These are phyloP conservation scores for Macrolepiota albuminosa DNA, from an alignment of 768 basidiomycete species.

Conservation along the genomic window DNA sequence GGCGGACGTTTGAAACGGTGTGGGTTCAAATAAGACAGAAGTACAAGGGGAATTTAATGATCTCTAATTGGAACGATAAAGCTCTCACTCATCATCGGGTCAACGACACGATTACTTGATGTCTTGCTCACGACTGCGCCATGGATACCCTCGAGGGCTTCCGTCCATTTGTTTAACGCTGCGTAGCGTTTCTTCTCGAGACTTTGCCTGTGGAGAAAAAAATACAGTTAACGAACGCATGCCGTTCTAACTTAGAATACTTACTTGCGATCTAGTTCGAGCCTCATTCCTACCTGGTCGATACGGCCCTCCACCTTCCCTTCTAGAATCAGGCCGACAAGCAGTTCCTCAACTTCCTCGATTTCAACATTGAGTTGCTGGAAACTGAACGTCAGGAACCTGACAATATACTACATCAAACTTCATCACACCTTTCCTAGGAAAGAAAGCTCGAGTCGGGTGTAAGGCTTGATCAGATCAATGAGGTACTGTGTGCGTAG, in stretches of 20 bases:
- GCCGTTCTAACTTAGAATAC: constrained; percentile 20
- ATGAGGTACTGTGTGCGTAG: constrained; percentile 95
- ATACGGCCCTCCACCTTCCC: constrained; percentile 97
- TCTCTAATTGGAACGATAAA: constrained; percentile 10
- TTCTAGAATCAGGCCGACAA: constrained; percentile 91
- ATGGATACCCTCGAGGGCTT: constrained; percentile 75
- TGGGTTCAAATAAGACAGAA: constrained; percentile 1
- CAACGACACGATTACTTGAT: constrained; percentile 34
- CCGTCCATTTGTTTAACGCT: constrained; percentile 79
- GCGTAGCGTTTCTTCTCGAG: constrained; percentile 83
- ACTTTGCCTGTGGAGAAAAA: constrained; percentile 53
- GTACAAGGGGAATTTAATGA: constrained; percentile 12
- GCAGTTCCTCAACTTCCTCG: constrained; percentile 88
- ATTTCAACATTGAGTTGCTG: constrained; percentile 96
- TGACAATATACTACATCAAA: neutral
- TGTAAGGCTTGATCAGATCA: constrained; percentile 97
- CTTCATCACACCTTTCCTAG: constrained; percentile 68
- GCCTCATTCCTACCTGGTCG: constrained; percentile 91
- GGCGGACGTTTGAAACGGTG: neutral
- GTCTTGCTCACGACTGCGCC: constrained; percentile 73
- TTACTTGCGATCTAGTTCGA: constrained; percentile 87
- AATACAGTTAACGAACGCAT: neutral
- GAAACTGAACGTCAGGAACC: neutral
- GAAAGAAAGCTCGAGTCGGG: constrained; percentile 87
- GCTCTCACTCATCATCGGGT: constrained; percentile 21